These are phyloP conservation scores for Fusarium redolens DNA, from an alignment of 2,329 filamentous ascomycete genomes.

Conservation along the genomic window DNA sequence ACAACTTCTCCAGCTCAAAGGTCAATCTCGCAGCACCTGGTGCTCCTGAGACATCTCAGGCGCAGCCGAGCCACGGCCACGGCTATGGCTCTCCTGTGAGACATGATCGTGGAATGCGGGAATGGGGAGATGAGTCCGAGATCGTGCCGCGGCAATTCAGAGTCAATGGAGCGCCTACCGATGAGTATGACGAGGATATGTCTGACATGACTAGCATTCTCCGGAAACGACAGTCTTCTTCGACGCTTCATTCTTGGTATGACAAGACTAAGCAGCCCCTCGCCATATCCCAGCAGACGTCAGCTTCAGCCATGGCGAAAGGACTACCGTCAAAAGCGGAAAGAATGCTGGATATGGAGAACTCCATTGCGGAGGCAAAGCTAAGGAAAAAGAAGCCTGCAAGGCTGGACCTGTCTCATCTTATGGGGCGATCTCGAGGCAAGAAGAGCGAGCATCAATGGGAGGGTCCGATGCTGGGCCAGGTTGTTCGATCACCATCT, in stretches of 20 bases:
- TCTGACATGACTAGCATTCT: slow-evolving; percentile 58
- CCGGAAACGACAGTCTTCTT: slow-evolving; percentile 62
- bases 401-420: slow-evolving; percentile 60
- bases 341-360: slow-evolving; percentile 59
- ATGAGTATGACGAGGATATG: slow-evolving; percentile 44
- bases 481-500: slow-evolving; percentile 57
- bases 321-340: slow-evolving; percentile 62
- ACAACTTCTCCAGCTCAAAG: slow-evolving; percentile 39
- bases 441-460: slow-evolving; percentile 49
- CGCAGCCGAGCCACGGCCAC: slow-evolving; percentile 8
- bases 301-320: slow-evolving; percentile 68
- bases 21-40: slow-evolving; percentile 32
- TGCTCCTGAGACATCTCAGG: slow-evolving; percentile 21
- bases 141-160: slow-evolving; percentile 42
- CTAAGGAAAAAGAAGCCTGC: slow-evolving; percentile 57
- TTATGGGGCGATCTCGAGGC: slow-evolving; percentile 52
- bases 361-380: slow-evolving; percentile 40
- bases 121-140: slow-evolving; percentile 46
- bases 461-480: slow-evolving; percentile 50
- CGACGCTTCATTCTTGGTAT: slow-evolving; percentile 68
- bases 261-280: slow-evolving; percentile 67
- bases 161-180: slow-evolving; percentile 23
- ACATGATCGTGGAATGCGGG: slow-evolving; percentile 26
- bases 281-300: slow-evolving; percentile 69
- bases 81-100: slow-evolving; percentile 18